Conservation (phyloP, 23 red algal genomes). For the Gracilaria caudata region DNA sequence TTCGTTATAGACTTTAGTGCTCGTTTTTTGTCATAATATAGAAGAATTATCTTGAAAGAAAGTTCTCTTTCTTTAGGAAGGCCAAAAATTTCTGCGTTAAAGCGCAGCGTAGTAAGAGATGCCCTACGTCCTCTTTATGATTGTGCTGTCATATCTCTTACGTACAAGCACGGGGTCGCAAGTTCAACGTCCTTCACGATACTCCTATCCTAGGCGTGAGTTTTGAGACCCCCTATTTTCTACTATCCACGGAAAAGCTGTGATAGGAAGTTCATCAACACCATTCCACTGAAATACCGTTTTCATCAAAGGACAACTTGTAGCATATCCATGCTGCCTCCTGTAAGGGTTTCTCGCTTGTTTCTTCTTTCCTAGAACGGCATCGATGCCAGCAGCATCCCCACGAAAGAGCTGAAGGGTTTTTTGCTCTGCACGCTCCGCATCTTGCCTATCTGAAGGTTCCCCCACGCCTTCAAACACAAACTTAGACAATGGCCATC, state of each 20-base stretch:
- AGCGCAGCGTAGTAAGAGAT: too few species aligned
- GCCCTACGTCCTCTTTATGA: too few species aligned
- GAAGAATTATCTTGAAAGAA: too few species aligned
- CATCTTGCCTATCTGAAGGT: conserved; percentile 23
- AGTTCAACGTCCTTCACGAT: too few species aligned
- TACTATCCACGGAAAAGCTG: conserved; percentile 30
- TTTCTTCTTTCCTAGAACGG: conserved; percentile 42
- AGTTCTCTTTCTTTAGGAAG: too few species aligned
- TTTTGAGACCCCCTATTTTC: too few species aligned
- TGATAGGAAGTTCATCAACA: neutral
- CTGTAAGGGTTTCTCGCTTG: conserved; percentile 35
- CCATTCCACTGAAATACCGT: conserved; percentile 37
- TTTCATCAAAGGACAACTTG: conserved; percentile 35
- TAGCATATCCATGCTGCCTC: conserved; percentile 46
- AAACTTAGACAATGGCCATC: conserved; percentile 47
- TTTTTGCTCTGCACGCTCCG: conserved; percentile 6
- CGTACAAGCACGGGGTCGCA: too few species aligned
- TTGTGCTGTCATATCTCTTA: too few species aligned
- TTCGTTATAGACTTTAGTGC: too few species aligned
- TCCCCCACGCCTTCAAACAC: conserved; percentile 61
- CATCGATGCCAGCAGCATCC: conserved; percentile 32
- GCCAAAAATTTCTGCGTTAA: too few species aligned
- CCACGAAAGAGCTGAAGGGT: conserved; percentile 37
- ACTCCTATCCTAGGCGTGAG: too few species aligned
- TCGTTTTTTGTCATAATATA: too few species aligned